Evolutionary conservation across 345 rosid genomes (phyloP), one percentile per base, ranked within the genome.

Genomic region (Arabidopsis suecica): DNA sequence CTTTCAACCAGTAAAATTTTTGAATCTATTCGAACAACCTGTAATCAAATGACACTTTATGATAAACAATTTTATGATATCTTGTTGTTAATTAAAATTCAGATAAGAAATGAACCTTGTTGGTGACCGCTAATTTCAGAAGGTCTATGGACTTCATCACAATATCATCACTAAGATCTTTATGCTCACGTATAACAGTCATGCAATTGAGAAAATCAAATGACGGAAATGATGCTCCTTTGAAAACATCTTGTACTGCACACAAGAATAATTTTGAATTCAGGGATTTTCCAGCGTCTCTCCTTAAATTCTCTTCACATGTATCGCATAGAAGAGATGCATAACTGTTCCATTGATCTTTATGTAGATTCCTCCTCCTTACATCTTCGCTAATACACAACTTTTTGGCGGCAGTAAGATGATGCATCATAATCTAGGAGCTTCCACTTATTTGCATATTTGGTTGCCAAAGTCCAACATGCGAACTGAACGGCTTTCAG

Each of bases 1-100:
- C 28, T 40, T 38, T 53, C 62, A 55, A 68, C n/a, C 45, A 58
- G 68, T 20, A 66, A 58, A 37, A 74, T 18, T 51, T 67, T 58
- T 58, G 73, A 37, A 74, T 57, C 72, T 7, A 5, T 28, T 9
- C 5, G 25, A 40, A n/a, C 28, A 68, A 68, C 33, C 72, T 68
- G 72, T 37, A 53, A 54, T 25, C 28, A 68, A 54, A 9, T 38
- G 16, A 68, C 11, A 68, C 51, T 25, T 38, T n/a, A 37, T 5
- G 14, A 8, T 9, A 50, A 48, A 37, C 11, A 13, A 10, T 4
- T 50, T 37, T 12, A 22, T 50, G 56, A 2, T 23, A 14, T 14
- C 5, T 5, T 63, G 4, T 25, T 63, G 36, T 42, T 50, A 13
- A 67, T 14, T 18, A 50, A 20, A 12, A 51, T 33, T 67, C 22